Evolutionary conservation across 257 asterid species (phyloP).

Genomic region (Fraxinus excelsior): DNA sequence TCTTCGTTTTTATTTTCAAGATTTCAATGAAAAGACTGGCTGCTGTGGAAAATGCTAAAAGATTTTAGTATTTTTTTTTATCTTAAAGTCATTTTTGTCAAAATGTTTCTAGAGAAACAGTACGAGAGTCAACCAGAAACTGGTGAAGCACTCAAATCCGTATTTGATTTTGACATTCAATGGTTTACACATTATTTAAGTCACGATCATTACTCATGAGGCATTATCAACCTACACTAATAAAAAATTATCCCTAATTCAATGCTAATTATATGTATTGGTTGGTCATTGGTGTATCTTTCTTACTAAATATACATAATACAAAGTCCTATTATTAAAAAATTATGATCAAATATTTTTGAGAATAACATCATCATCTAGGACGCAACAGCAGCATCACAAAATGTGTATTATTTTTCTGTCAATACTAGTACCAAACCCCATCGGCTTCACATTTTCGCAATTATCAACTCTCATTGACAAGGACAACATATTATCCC

Average conservation of each 20-base stretch:
- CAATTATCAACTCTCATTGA: too few relatives aligned
- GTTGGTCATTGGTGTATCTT: not conserved
- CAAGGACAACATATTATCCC: too few relatives aligned
- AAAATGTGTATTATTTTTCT: too few relatives aligned
- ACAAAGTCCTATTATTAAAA: too few relatives aligned
- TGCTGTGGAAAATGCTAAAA: not conserved
- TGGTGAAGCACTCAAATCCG: slow-evolving; percentile 23
- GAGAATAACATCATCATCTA: not conserved
- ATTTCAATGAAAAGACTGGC: not conserved
- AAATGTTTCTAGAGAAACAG: slow-evolving; percentile 20
- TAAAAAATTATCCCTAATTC: not conserved
- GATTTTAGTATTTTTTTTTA: slow-evolving; percentile 6
- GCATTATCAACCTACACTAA: not conserved
- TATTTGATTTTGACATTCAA: slow-evolving; percentile 35
- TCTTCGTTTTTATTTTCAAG: not conserved
- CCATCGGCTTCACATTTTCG: too few relatives aligned
- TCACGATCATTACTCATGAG: slow-evolving; percentile 36
- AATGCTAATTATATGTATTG: not conserved
- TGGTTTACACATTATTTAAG: slow-evolving; percentile 18
- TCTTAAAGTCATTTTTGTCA: slow-evolving; percentile 27
- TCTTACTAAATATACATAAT: too few relatives aligned
- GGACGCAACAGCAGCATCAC: not conserved
- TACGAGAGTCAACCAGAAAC: slow-evolving; percentile 27
- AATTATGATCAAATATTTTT: not conserved
- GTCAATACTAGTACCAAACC: too few relatives aligned